These are phyloP conservation scores for Bruguiera gymnorhiza DNA, from an alignment of 345 rosid genomes.

Conservation along the genomic window DNA sequence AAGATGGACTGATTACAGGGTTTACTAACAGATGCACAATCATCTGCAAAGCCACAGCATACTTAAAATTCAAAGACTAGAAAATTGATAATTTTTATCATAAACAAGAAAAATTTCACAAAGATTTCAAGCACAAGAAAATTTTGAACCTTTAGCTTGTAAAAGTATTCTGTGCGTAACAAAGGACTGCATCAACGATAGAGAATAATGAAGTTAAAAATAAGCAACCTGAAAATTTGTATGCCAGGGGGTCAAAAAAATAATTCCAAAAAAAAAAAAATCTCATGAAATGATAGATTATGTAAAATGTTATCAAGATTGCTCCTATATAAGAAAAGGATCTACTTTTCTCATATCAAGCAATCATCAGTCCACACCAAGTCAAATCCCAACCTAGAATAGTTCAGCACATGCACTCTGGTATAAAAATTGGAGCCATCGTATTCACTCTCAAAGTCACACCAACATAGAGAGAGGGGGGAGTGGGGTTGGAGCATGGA, in stretches of 20 bases:
- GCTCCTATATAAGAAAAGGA: not conserved
- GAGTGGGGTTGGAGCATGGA: too few species aligned
- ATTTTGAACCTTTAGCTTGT: conserved; percentile 41
- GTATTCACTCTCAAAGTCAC: too few species aligned
- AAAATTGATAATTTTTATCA: not conserved
- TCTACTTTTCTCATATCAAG: too few species aligned
- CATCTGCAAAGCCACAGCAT: conserved; percentile 29
- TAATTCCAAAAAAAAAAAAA: not conserved
- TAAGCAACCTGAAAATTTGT: not conserved
- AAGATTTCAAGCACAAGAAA: not conserved
- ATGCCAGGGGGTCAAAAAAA: not conserved
- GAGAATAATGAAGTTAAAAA: not conserved
- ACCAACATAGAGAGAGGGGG: too few species aligned
- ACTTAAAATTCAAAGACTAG: not conserved
- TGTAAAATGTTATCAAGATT: not conserved
- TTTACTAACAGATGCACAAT: conserved; percentile 23
- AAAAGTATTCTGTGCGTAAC: conserved; percentile 61
- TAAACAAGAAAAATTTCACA: not conserved
- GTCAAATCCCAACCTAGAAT: too few species aligned
- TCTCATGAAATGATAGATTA: not conserved
- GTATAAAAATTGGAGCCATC: too few species aligned
- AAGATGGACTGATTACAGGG: conserved; percentile 22
- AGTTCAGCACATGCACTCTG: too few species aligned
- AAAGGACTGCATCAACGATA: conserved; percentile 50
- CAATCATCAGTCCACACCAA: too few species aligned